Base-by-base conservation (phyloP, 208 protist genomes). In the Acanthamoeba royreba region DNA sequence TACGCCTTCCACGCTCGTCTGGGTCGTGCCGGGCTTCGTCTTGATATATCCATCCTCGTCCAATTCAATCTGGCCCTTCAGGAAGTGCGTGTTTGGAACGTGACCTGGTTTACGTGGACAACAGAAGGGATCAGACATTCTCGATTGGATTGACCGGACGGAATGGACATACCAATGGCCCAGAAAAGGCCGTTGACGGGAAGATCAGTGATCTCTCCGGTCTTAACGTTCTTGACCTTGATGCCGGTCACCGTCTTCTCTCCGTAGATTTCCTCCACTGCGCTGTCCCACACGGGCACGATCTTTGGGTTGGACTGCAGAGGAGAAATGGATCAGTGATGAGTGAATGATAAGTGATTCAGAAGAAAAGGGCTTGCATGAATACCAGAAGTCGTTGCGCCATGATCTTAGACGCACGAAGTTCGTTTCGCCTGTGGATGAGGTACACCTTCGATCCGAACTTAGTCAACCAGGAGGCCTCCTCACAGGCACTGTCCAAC, bases 331-430 rank as follows among this genome's bases (percentile, higher is more conserved):
- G 49, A 43, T 77, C 47, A 46, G 19, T 33, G 25, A 63, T 63
- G 25, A 63, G 53, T 63, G 53, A 63, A 25, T 25, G 25, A 63
- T 63, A 63, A 25, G 25, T 25, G 25, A 63, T 25, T 25, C 25
- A 63, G 25, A 63, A 63, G 25, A 63, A 63, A 25, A 63, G 25
- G 53, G 25, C n/a, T 47, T 90, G 9, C 38, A 38, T n/a, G n/a
- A n/a, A n/a, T n/a, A n/a, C n/a, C n/a, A 92, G 8, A 5, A 96
- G 93, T 33, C 93, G 69, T n/a, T 97, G 42, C 55, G 93, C 92
- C 98, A 98, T 98, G 42, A 96, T 95, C 49, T 97, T 97, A 17
- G 95, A 97, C 4, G 97, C 98, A n/a, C 98, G 92, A 9, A 98
- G 93, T 28, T 93, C 86, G 61, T 98, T 96, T 42, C 97, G 89